Percentiles rank a stretch among this genome's conserved stretches.
phyloP scores from a whole-genome alignment of 768 basidiomycete species.

The Tricholomella constricta region DNA sequence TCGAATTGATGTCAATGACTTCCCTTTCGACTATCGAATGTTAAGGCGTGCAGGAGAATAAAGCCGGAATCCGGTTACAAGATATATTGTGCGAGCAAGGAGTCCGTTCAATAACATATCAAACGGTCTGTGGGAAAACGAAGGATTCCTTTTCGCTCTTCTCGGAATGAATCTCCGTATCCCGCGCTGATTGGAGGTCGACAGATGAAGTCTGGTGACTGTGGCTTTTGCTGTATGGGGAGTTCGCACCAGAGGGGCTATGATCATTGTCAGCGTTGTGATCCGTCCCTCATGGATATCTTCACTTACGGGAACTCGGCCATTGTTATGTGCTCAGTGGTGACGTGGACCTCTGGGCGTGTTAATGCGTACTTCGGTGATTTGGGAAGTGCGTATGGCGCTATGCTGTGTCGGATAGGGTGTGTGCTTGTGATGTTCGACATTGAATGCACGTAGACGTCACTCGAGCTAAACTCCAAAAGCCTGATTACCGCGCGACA shows the following conservation, averaged over 20 bases:
- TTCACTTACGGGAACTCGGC: slow-evolving; percentile 51
- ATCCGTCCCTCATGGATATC: not conserved
- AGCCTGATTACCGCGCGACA: slow-evolving; percentile 71
- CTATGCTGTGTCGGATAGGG: slow-evolving; percentile 32
- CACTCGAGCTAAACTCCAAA: slow-evolving; percentile 51
- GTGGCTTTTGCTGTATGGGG: slow-evolving; percentile 28
- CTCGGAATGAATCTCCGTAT: slow-evolving; percentile 28
- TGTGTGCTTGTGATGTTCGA: slow-evolving; percentile 37
- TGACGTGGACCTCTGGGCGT: slow-evolving; percentile 55
- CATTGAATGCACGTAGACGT: slow-evolving; percentile 50
- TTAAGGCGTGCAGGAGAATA: not conserved
- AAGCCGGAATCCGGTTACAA: not conserved
- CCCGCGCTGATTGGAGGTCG: slow-evolving; percentile 29
- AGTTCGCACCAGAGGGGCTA: slow-evolving; percentile 20
- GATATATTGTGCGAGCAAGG: not conserved
- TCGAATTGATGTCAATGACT: not conserved
- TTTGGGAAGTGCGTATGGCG: slow-evolving; percentile 25
- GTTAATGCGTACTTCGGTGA: slow-evolving; percentile 32
- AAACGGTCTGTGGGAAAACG: slow-evolving; percentile 22
- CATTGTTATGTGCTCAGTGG: slow-evolving; percentile 63
- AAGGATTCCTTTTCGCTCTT: slow-evolving; percentile 27
- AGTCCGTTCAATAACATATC: not conserved
- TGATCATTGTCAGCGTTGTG: not conserved
- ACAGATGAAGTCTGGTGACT: slow-evolving; percentile 25
- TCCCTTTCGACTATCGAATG: not conserved